Percentiles rank a stretch among this genome's conserved stretches.
Conservation (phyloP, 768 basidiomycete species). For the Termitomyces sp. region DNA sequence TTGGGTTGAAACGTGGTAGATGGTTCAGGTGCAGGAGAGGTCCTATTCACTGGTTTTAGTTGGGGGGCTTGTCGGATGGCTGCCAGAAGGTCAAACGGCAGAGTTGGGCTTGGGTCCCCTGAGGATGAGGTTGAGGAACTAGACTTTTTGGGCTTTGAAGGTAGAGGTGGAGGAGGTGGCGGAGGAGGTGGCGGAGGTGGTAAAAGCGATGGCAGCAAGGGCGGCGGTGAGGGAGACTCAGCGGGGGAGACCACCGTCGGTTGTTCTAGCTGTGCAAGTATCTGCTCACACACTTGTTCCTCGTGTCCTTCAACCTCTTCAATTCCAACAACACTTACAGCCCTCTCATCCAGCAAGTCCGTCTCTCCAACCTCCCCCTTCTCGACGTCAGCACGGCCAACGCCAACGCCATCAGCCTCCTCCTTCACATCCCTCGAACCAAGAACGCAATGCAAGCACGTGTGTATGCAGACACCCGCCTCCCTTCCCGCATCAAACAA, state of each 20-base stretch:
- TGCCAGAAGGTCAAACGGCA: neutral
- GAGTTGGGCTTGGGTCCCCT: neutral
- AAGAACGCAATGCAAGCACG: neutral
- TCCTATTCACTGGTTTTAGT: neutral
- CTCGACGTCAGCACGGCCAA: too few relatives aligned
- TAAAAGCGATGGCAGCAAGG: neutral
- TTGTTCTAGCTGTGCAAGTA: neutral
- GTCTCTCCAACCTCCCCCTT: too few relatives aligned
- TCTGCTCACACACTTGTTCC: neutral
- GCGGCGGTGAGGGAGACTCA: neutral
- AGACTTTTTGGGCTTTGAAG: neutral
- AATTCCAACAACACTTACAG: neutral
- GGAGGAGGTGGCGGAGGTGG: neutral
- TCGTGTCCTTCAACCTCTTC: neutral
- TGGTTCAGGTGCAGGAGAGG: neutral
- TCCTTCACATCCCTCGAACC: too few relatives aligned
- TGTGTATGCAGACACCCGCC: neutral
- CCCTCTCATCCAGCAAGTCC: too few relatives aligned
- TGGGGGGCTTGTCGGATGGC: neutral
- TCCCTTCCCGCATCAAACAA: neutral
- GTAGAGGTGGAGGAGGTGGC: neutral
- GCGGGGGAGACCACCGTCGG: neutral
- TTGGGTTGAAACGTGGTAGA: neutral
- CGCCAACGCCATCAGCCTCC: too few relatives aligned
- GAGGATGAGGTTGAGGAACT: too few relatives aligned